phyloP scores from a whole-genome alignment of 371 early-diverging fungal genomes.

The Zopfochytrium polystomum region DNA sequence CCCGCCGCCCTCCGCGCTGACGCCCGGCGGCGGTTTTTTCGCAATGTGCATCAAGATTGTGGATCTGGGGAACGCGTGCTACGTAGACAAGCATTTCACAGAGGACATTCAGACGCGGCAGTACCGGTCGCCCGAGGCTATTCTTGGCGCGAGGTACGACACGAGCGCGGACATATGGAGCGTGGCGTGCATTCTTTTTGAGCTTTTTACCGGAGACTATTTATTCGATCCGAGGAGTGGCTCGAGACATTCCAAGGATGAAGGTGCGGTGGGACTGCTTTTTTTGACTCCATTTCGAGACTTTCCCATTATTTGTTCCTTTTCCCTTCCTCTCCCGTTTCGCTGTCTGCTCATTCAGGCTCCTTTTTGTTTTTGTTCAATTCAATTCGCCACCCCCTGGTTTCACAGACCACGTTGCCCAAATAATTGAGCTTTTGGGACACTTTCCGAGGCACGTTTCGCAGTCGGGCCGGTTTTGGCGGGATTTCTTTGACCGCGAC shows the following conservation, averaged over 20 bases:
- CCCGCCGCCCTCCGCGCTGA: too few relatives aligned
- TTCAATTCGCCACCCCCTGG: background rate
- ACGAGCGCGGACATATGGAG: slow-evolving; percentile 94
- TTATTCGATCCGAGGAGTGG: slow-evolving; percentile 91
- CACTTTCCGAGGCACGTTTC: slow-evolving; percentile 70
- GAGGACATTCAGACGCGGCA: slow-evolving; percentile 97
- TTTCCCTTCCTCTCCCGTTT: background rate
- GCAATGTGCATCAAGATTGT: slow-evolving; percentile 81
- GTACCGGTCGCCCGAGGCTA: slow-evolving; percentile 97
- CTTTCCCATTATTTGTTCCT: background rate
- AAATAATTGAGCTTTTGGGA: slow-evolving; percentile 90
- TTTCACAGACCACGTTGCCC: slow-evolving; percentile 85
- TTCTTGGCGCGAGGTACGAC: slow-evolving; percentile 90
- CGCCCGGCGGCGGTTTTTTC: too few relatives aligned
- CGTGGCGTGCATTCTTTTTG: slow-evolving; percentile 89
- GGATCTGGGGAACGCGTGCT: slow-evolving; percentile 96
- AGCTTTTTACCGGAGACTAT: slow-evolving; percentile 91
- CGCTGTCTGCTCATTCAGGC: background rate
- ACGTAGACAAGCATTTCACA: slow-evolving; percentile 90
- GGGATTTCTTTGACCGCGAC: slow-evolving; percentile 69
- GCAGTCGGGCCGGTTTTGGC: slow-evolving; percentile 68
- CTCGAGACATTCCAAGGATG: slow-evolving; percentile 79
- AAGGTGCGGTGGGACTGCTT: slow-evolving; percentile 57
- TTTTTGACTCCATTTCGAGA: background rate
- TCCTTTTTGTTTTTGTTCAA: background rate